These are phyloP conservation scores for Candida pseudoviswanathii DNA, from an alignment of 1,139 yeast species.

Conservation along the genomic window DNA sequence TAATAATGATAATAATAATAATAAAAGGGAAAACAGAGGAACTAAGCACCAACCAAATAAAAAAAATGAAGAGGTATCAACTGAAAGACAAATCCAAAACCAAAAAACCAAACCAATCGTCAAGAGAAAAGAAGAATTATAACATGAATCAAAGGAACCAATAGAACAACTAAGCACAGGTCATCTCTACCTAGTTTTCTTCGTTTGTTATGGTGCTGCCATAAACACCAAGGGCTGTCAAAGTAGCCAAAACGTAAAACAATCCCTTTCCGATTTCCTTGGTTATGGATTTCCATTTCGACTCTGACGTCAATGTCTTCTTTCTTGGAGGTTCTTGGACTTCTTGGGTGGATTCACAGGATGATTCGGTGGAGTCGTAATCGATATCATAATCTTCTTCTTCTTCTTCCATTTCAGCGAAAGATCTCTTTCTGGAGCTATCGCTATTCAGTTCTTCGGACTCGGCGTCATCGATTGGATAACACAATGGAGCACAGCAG, in stretches of 20 bases:
- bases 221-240: slow-evolving; percentile 43
- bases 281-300: slow-evolving; percentile 22
- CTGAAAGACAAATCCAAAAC: not conserved
- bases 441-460: not conserved
- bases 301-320: slow-evolving; percentile 9
- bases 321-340: slow-evolving; percentile 15
- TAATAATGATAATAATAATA: not conserved
- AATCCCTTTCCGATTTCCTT: slow-evolving; percentile 41
- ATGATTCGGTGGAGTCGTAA: slow-evolving; percentile 2
- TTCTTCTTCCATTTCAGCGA: slow-evolving; percentile 12
- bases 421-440: slow-evolving; percentile 8
- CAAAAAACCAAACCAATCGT: slow-evolving; percentile 1
- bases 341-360: not conserved
- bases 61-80: not conserved
- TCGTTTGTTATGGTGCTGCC: slow-evolving; percentile 24
- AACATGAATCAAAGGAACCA: not conserved
- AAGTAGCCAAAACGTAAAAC: slow-evolving; percentile 35
- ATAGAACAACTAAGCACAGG: not conserved
- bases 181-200: slow-evolving; percentile 2
- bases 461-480: not conserved
- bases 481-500: slow-evolving; percentile 1
- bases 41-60: not conserved
- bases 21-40: not conserved
- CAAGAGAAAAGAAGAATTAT: not conserved
- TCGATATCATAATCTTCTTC: slow-evolving; percentile 12